Conservation (phyloP, 2,329 filamentous ascomycete genomes). For the Fusarium continuum region DNA sequence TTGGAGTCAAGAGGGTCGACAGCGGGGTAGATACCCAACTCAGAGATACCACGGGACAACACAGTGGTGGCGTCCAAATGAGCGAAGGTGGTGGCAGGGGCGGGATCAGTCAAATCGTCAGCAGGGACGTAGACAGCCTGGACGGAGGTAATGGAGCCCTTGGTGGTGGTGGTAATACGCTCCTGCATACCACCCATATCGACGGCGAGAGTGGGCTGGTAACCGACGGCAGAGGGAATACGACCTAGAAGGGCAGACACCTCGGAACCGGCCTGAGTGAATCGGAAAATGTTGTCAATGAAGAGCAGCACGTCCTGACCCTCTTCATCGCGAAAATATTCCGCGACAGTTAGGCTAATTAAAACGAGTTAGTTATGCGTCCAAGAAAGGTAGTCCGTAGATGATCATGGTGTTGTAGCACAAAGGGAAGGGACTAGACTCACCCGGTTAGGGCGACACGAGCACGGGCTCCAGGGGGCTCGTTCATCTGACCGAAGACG, state of each 20-base stretch:
- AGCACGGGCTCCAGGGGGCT: slow-evolving; percentile 98
- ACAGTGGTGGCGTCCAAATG: slow-evolving; percentile 99
- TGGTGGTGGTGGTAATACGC: slow-evolving; percentile 99
- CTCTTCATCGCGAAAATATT: slow-evolving; percentile 80
- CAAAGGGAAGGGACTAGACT: slow-evolving; percentile 10
- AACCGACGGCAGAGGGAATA: slow-evolving; percentile 99
- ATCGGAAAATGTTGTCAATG: slow-evolving; percentile 99
- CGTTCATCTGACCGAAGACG: slow-evolving; percentile 99
- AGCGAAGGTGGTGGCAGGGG: slow-evolving; percentile 98
- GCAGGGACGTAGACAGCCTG: slow-evolving; percentile 99
- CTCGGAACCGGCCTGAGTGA: slow-evolving; percentile 99
- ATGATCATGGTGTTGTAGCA: background rate
- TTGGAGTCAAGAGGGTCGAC: slow-evolving; percentile 99
- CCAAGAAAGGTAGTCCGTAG: background rate
- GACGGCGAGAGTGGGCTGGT: slow-evolving; percentile 97
- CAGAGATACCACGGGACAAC: slow-evolving; percentile 99
- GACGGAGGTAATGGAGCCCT: slow-evolving; percentile 99
- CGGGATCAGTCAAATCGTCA: slow-evolving; percentile 99
- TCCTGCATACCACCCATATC: slow-evolving; percentile 99
- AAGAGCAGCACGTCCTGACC: slow-evolving; percentile 98
- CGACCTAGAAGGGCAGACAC: slow-evolving; percentile 99
- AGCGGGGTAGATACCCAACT: slow-evolving; percentile 99
- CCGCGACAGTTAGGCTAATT: slow-evolving; percentile 70
- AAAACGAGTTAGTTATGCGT: background rate
- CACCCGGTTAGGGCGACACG: slow-evolving; percentile 95